Base-by-base conservation (phyloP, 2,329 filamentous ascomycete genomes). In the Talaromyces amestolkiae region DNA sequence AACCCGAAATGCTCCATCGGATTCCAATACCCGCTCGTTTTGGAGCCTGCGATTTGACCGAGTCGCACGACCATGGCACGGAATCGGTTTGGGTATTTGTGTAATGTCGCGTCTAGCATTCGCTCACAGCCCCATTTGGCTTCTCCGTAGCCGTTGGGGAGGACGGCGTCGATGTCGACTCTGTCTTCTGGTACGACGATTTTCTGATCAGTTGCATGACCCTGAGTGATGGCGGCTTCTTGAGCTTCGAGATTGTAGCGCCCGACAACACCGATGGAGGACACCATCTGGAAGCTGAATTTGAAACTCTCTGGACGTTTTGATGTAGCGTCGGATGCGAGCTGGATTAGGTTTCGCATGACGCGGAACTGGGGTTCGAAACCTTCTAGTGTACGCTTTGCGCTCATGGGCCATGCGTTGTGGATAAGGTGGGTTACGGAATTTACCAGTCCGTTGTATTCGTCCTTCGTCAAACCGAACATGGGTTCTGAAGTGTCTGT, bases 1-100 rank as follows among this genome's bases (percentile, higher is more conserved):
- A 84, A 84, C 0, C 75, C 69, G n/a, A 86, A 73, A 66, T 86
- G 82, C 69, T 86, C 84, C 27, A 77, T 75, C 0, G 79, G 73
- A 68, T 87, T 87, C 85, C 85, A 87, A 68, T 81, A 82, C 0
- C 84, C 85, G 64, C 74, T 84, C 0, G 63, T 75, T 3, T 69
- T 78, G 0, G 80, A 82, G 0, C 85, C 85, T 0, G 84, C 76
- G 37, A 87, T 82, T 70, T 87, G 85, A 0, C 82, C 85, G 0
- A 80, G 73, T 0, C 85, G 77, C 0, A 83, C 79, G 0, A 71
- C 72, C 73, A 78, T 80, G 0, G 80, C 65, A 15, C 76, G 77
- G 73, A 86, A 84, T 1, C 68, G 72, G 1, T 74, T 62, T 0
- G 79, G 78, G 66, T 81, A 71, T 15, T 73, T 69, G 60, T 80